Conservation (phyloP, 345 rosid genomes). For the Eutrema yunnanense region DNA sequence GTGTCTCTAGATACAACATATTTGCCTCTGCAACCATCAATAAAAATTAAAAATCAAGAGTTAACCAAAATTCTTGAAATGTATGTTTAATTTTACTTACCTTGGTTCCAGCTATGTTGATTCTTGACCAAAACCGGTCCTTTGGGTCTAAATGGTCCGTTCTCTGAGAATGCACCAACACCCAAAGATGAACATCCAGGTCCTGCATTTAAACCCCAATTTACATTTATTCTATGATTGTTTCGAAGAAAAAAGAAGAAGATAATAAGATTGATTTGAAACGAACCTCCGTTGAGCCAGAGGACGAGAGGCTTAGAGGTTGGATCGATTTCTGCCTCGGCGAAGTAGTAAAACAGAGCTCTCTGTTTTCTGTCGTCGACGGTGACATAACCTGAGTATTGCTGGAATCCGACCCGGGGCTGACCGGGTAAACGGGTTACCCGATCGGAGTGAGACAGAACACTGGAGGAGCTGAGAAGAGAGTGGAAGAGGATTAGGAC, state of each 20-base stretch:
- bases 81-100: constrained; percentile 9
- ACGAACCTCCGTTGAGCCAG: constrained; percentile 94
- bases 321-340: constrained; percentile 77
- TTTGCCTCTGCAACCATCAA: constrained; percentile 66
- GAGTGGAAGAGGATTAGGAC: constrained; percentile 24
- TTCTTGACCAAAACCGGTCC: constrained; percentile 69
- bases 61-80: background rate
- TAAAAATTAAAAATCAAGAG: constrained; percentile 4
- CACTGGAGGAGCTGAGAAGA: background rate
- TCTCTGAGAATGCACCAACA: constrained; percentile 94
- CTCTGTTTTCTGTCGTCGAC: constrained; percentile 63
- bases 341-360: constrained; percentile 92
- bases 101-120: constrained; percentile 90
- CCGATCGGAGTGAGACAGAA: constrained; percentile 34
- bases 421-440: constrained; percentile 72
- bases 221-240: background rate
- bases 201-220: constrained; percentile 26
- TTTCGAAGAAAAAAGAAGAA: too few species aligned
- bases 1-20: constrained; percentile 88
- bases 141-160: constrained; percentile 95
- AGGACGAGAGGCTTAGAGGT: constrained; percentile 85
- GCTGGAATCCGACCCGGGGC: constrained; percentile 68
- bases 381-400: constrained; percentile 82
- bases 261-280: background rate
- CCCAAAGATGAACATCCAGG: constrained; percentile 99